Evolutionary conservation across 768 basidiomycete genomes (phyloP).

Genomic region (Pleurotus eryngii): DNA sequence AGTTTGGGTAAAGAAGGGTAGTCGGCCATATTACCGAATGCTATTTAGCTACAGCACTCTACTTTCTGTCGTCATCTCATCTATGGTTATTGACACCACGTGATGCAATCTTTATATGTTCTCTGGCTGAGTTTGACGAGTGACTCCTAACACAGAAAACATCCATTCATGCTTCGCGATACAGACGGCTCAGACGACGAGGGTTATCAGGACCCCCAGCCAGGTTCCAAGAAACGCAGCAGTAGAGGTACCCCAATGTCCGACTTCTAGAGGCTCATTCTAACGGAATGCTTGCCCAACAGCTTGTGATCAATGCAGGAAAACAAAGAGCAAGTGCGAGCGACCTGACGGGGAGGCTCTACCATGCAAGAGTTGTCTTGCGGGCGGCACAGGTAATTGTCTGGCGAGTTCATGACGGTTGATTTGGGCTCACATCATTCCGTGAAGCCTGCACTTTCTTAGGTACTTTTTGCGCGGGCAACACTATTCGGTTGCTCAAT

Average conservation of each 20-base stretch:
- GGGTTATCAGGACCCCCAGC: constrained; percentile 33
- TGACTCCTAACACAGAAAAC: constrained; percentile 12
- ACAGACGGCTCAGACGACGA: constrained; percentile 64
- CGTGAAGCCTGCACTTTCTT: constrained; percentile 61
- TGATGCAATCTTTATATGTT: not conserved
- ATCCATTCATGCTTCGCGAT: constrained; percentile 34
- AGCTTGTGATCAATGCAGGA: constrained; percentile 88
- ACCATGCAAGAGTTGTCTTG: constrained; percentile 61
- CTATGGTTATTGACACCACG: not conserved
- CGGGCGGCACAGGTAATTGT: constrained; percentile 47
- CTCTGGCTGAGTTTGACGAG: constrained; percentile 25
- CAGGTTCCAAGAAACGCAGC: constrained; percentile 54
- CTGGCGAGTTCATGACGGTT: not conserved
- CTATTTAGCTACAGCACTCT: too few species aligned
- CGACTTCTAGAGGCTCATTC: too few species aligned
- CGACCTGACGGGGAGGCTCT: constrained; percentile 41
- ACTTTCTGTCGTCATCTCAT: not conserved
- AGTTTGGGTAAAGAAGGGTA: not conserved
- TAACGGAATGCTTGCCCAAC: constrained; percentile 3
- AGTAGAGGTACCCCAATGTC: constrained; percentile 46
- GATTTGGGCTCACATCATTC: not conserved
- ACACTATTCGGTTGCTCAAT: not conserved
- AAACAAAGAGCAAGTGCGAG: constrained; percentile 87
- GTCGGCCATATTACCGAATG: not conserved
- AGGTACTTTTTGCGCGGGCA: constrained; percentile 29